phyloP scores from a whole-genome alignment of 805 yeast species.

The Debaryomyces castellii region DNA sequence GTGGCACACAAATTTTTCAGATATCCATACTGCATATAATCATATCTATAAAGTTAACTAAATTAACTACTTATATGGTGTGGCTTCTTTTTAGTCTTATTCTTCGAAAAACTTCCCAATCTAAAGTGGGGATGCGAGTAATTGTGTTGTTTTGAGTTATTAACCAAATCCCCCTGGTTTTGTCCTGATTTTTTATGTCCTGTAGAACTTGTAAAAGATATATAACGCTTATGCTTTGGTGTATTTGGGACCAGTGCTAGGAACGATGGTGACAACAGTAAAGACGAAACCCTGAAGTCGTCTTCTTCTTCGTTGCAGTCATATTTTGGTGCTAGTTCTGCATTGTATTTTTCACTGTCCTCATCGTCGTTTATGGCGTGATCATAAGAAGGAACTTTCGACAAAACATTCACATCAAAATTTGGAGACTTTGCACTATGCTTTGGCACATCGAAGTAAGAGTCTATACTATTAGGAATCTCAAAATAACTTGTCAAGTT shows the following conservation, averaged over 20 bases:
- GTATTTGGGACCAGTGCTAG: not conserved
- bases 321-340: slow-evolving; percentile 22
- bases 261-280: not conserved
- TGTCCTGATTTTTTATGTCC: not conserved
- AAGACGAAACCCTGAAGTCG: not conserved
- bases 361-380: slow-evolving; percentile 39
- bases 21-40: not conserved
- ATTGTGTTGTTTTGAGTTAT: not conserved
- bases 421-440: slow-evolving; percentile 6
- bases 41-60: not conserved
- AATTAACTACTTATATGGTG: not conserved
- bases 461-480: slow-evolving; percentile 15
- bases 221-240: not conserved
- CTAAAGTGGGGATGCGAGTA: slow-evolving; percentile 1
- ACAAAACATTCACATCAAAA: slow-evolving; percentile 24
- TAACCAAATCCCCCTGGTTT: not conserved
- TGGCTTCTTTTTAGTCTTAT: slow-evolving; percentile 1
- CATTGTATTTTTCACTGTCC: slow-evolving; percentile 22
- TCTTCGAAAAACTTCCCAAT: slow-evolving; percentile 2
- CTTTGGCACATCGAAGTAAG: slow-evolving; percentile 5
- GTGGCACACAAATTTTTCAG: slow-evolving; percentile 1
- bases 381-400: slow-evolving; percentile 38
- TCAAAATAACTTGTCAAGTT: slow-evolving; percentile 33
- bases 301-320: slow-evolving; percentile 1
- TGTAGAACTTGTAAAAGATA: not conserved